A percentile compares a stretch with the other conserved stretches of the same genome.
Conservation (phyloP, 768 basidiomycete species). For the Dacryopinax primogenitus region DNA sequence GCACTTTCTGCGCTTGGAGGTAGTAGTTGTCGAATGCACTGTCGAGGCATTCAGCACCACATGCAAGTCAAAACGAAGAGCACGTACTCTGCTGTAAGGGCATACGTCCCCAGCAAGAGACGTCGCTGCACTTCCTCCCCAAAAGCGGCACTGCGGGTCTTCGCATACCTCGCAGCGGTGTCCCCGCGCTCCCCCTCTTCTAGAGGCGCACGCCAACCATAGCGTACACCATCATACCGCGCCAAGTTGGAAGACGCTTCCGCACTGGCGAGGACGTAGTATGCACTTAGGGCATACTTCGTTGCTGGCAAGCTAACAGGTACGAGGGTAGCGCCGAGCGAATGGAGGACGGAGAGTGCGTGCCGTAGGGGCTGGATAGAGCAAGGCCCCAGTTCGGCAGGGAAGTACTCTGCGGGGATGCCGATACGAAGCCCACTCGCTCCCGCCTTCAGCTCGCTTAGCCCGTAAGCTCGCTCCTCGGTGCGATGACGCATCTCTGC, state of each 20-base stretch:
- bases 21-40: conserved; percentile 98
- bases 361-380: conserved; percentile 37
- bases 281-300: conserved; percentile 70
- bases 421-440: conserved; percentile 13
- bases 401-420: conserved; percentile 59
- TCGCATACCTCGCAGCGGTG: conserved; percentile 48
- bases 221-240: conserved; percentile 77
- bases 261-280: conserved; percentile 90
- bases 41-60: conserved; percentile 10
- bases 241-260: conserved; percentile 90
- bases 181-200: conserved; percentile 35
- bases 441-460: background rate
- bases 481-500: conserved; percentile 26
- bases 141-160: conserved; percentile 56
- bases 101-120: conserved; percentile 79
- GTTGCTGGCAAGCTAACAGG: conserved; percentile 63
- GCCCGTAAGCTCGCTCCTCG: background rate
- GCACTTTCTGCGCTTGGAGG: conserved; percentile 76
- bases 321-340: conserved; percentile 50
- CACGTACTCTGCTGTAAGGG: conserved; percentile 78
- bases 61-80: background rate
- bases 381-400: conserved; percentile 42
- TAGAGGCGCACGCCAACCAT: conserved; percentile 37
- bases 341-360: conserved; percentile 33
- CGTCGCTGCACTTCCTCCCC: conserved; percentile 77